A percentile compares a stretch with the other conserved stretches of the same genome.
Conservation (phyloP, 2,329 filamentous ascomycete genomes). For the Claviceps citrina region DNA sequence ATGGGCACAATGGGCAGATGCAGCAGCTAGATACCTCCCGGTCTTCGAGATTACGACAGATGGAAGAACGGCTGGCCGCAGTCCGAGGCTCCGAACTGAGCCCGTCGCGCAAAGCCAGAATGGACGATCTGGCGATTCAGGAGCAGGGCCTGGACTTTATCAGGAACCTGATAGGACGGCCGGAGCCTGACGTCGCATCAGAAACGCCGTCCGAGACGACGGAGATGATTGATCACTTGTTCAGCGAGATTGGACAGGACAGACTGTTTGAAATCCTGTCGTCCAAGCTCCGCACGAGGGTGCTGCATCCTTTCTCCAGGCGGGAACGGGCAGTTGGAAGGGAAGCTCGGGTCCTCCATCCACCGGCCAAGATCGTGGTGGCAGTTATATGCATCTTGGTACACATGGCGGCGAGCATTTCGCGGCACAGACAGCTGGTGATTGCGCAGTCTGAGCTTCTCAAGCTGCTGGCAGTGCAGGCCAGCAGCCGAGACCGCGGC, state of each 20-base stretch:
- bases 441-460: constrained; percentile 65
- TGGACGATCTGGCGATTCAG: constrained; percentile 72
- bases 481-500: constrained; percentile 54
- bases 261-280: constrained; percentile 68
- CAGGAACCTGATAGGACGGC: constrained; percentile 67
- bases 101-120: constrained; percentile 49
- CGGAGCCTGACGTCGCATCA: constrained; percentile 32
- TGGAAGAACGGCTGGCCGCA: constrained; percentile 32
- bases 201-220: constrained; percentile 35
- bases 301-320: constrained; percentile 37
- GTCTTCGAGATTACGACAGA: constrained; percentile 31
- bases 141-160: constrained; percentile 84
- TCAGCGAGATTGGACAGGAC: constrained; percentile 59
- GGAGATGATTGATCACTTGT: constrained; percentile 73
- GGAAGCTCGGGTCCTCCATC: constrained; percentile 37
- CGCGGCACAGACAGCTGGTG: constrained; percentile 62
- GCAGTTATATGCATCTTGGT: constrained; percentile 71
- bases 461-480: constrained; percentile 55
- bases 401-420: constrained; percentile 71
- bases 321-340: constrained; percentile 18
- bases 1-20: constrained; percentile 17
- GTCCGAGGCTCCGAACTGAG: constrained; percentile 54
- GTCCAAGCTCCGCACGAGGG: constrained; percentile 54
- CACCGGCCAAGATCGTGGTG: constrained; percentile 55
- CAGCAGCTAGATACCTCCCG: constrained; percentile 19